phyloP scores from a whole-genome alignment of 2,329 filamentous ascomycete genomes.

The Alternaria metachromatica region DNA sequence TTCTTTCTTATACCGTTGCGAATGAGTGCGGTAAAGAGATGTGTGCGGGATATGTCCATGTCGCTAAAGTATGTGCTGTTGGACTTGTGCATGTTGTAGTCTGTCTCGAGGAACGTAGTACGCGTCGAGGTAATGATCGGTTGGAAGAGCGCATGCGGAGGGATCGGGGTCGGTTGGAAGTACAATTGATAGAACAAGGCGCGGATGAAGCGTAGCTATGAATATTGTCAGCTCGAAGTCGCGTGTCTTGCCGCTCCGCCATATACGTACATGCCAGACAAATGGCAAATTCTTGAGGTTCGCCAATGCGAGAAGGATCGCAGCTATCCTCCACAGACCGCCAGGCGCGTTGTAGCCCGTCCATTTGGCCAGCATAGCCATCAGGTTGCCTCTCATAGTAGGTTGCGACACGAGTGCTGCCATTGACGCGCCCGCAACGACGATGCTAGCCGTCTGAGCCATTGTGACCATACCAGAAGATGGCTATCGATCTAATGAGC shows the following conservation, averaged over 20 bases:
- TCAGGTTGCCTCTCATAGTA: conserved; percentile 21
- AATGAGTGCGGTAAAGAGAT: conserved; percentile 69
- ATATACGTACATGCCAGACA: conserved; percentile 72
- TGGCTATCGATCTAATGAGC: not conserved
- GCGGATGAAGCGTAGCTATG: conserved; percentile 54
- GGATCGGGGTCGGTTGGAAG: conserved; percentile 51
- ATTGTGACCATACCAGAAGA: conserved; percentile 23
- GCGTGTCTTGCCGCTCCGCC: not conserved
- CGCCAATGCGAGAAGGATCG: conserved; percentile 47
- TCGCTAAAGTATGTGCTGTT: conserved; percentile 88
- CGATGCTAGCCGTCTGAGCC: conserved; percentile 25
- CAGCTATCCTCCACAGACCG: conserved; percentile 44
- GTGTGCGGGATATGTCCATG: conserved; percentile 81
- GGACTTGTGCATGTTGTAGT: conserved; percentile 85
- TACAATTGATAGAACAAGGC: conserved; percentile 57
- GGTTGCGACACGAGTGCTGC: conserved; percentile 35
- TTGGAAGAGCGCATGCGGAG: conserved; percentile 72
- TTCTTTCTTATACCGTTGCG: conserved; percentile 53
- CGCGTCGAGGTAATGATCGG: conserved; percentile 71
- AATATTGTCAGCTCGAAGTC: conserved; percentile 13
- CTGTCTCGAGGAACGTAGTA: conserved; percentile 76
- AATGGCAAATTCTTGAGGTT: conserved; percentile 80
- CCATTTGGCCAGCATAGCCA: conserved; percentile 22
- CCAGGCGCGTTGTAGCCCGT: conserved; percentile 42
- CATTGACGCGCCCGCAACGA: conserved; percentile 28